phyloP scores from a whole-genome alignment of 2,329 filamentous ascomycete genomes.

The Teratosphaeria epicoccoides region DNA sequence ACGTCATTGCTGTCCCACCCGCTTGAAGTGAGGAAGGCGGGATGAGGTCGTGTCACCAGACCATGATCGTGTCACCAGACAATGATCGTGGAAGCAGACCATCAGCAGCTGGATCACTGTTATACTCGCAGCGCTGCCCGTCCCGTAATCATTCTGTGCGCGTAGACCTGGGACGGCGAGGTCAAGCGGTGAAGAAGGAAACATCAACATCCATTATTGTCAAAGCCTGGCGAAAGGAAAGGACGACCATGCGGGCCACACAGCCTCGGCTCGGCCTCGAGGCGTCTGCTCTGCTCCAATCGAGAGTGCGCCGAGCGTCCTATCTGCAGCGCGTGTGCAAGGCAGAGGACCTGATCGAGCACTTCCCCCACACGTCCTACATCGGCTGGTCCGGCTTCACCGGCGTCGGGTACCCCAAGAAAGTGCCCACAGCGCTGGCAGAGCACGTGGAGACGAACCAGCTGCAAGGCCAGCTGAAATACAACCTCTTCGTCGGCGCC shows the following conservation, averaged over 20 bases:
- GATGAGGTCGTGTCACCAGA: no score
- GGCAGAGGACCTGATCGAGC: conserved; percentile 66
- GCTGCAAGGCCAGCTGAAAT: conserved; percentile 73
- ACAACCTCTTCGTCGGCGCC: conserved; percentile 81
- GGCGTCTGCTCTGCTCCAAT: conserved; percentile 43
- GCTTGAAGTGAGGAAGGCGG: no score
- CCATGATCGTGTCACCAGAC: no score
- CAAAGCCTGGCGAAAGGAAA: no score
- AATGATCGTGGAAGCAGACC: no score
- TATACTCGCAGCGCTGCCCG: no score
- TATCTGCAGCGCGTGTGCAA: conserved; percentile 71
- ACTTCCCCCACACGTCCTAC: conserved; percentile 77
- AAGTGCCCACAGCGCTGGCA: conserved; percentile 71
- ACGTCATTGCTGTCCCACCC: no score
- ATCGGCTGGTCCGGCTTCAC: conserved; percentile 89
- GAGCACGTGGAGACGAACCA: conserved; percentile 83
- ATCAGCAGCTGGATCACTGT: no score
- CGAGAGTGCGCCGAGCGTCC: conserved; percentile 63
- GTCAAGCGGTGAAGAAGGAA: no score
- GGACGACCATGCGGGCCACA: not conserved
- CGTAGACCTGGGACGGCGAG: no score
- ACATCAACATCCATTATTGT: not conserved
- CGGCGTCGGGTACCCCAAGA: conserved; percentile 56
- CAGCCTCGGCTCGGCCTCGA: not conserved
- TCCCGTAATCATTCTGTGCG: no score